These are phyloP conservation scores for Anaeromyces robustus DNA, from an alignment of 192 early-diverging fungal species.

Conservation along the genomic window DNA sequence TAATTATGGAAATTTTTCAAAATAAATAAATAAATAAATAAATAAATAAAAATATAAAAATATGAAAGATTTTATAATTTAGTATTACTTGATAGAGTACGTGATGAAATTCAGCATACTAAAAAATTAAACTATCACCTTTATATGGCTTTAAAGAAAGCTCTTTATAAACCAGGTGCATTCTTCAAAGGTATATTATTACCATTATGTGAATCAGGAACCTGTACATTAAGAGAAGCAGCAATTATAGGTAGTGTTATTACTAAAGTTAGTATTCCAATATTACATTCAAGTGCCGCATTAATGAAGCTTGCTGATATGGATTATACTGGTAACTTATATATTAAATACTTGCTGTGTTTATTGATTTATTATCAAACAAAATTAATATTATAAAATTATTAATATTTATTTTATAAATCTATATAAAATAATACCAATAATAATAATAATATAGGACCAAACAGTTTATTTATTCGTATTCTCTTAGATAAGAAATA, in stretches of 20 bases:
- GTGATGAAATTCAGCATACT: constrained; percentile 90
- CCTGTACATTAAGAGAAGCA: constrained; percentile 90
- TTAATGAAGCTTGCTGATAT: constrained; percentile 88
- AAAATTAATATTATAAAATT: too few relatives aligned
- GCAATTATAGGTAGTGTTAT: constrained; percentile 86
- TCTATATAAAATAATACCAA: too few relatives aligned
- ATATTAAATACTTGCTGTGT: too few relatives aligned
- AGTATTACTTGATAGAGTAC: constrained; percentile 77
- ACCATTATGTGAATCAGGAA: constrained; percentile 75
- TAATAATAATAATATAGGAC: constrained; percentile 19
- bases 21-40: too few relatives aligned
- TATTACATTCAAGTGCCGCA: constrained; percentile 87
- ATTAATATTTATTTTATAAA: too few relatives aligned
- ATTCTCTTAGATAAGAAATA: constrained; percentile 96
- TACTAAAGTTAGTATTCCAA: constrained; percentile 82
- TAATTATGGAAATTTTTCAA: too few relatives aligned
- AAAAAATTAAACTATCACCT: constrained; percentile 96
- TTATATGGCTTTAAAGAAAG: constrained; percentile 92
- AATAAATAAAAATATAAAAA: too few relatives aligned
- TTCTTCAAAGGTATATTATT: constrained; percentile 96
- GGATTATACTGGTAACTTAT: constrained; percentile 71
- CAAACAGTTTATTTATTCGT: constrained; percentile 87
- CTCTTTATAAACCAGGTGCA: constrained; percentile 87
- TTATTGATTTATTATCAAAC: too few relatives aligned
- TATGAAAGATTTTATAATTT: constrained; percentile 74